Evolutionary conservation across 768 basidiomycete species (phyloP).

Genomic region (Leccinum incarnatum): DNA sequence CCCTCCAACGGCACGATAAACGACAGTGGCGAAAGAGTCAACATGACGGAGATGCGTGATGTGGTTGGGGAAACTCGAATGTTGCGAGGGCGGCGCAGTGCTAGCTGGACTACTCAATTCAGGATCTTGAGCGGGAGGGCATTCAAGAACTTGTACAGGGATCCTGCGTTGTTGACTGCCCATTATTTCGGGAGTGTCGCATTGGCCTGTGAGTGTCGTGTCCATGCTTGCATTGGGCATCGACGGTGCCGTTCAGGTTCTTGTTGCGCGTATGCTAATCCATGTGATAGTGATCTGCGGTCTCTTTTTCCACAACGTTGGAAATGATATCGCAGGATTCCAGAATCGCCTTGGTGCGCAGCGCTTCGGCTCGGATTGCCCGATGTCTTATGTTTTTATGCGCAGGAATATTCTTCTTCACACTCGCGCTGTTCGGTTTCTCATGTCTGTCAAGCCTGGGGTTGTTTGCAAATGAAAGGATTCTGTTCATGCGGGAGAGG

Average conservation of each 20-base stretch:
- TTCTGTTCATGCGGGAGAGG: conserved; percentile 98
- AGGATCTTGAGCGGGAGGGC: conserved; percentile 91
- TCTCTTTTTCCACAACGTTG: conserved; percentile 87
- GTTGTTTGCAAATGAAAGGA: conserved; percentile 91
- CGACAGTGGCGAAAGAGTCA: conserved; percentile 23
- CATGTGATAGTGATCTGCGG: conserved; percentile 73
- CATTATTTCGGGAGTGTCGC: conserved; percentile 86
- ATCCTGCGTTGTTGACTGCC: conserved; percentile 85
- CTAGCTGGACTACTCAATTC: conserved; percentile 89
- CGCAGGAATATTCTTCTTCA: conserved; percentile 92
- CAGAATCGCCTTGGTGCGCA: conserved; percentile 84
- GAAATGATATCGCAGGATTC: conserved; percentile 94
- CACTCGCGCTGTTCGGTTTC: conserved; percentile 94
- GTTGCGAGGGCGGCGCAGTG: conserved; percentile 72
- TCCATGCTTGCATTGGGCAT: not conserved
- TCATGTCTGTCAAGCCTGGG: conserved; percentile 93
- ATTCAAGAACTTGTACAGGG: conserved; percentile 97
- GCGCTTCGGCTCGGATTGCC: not conserved
- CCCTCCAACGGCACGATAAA: conserved; percentile 29
- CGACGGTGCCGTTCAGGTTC: not conserved
- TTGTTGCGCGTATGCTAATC: conserved; percentile 1
- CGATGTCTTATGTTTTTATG: not conserved
- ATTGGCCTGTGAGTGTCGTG: conserved; percentile 66
- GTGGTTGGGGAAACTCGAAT: conserved; percentile 65
- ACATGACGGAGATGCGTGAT: conserved; percentile 55